Conservation (phyloP, 768 basidiomycete species). For the Termitomyces sp. region DNA sequence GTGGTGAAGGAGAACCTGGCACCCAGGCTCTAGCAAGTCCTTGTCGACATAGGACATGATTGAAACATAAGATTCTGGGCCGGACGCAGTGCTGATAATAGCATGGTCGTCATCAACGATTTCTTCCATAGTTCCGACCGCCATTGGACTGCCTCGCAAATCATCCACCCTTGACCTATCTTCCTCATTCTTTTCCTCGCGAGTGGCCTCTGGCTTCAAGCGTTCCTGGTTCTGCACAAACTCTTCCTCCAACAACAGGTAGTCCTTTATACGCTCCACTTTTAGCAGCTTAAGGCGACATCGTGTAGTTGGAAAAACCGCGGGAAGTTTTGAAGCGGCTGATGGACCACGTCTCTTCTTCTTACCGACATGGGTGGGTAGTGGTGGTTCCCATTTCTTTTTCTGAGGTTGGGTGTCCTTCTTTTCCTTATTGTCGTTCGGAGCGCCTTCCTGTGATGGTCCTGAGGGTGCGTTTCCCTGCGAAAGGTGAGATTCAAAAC, state of each 20-base stretch:
- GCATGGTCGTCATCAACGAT: conserved; percentile 98
- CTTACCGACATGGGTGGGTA: conserved; percentile 95
- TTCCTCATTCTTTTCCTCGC: conserved; percentile 95
- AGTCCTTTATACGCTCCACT: conserved; percentile 98
- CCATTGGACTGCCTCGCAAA: conserved; percentile 92
- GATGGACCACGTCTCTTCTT: conserved; percentile 95
- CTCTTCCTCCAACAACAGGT: conserved; percentile 91
- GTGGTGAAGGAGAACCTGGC: conserved; percentile 92
- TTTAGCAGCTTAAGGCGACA: conserved; percentile 94
- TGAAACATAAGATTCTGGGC: conserved; percentile 94
- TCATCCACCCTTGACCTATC: conserved; percentile 93
- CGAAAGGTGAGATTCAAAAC: background rate
- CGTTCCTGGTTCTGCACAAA: conserved; percentile 91
- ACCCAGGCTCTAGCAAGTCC: conserved; percentile 93
- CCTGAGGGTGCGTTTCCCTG: conserved; percentile 78
- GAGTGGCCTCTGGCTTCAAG: conserved; percentile 78
- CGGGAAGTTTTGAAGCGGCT: conserved; percentile 83
- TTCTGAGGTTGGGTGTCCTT: conserved; percentile 53
- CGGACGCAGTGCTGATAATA: conserved; percentile 92
- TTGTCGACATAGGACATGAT: conserved; percentile 99
- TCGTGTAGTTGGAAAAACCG: conserved; percentile 90
- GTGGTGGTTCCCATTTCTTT: conserved; percentile 99
- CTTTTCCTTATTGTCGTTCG: conserved; percentile 35
- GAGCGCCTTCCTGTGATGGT: conserved; percentile 35
- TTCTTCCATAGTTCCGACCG: conserved; percentile 97